phyloP scores from a whole-genome alignment of 352 stramenopile species.

The Globisporangium paroecandrum region DNA sequence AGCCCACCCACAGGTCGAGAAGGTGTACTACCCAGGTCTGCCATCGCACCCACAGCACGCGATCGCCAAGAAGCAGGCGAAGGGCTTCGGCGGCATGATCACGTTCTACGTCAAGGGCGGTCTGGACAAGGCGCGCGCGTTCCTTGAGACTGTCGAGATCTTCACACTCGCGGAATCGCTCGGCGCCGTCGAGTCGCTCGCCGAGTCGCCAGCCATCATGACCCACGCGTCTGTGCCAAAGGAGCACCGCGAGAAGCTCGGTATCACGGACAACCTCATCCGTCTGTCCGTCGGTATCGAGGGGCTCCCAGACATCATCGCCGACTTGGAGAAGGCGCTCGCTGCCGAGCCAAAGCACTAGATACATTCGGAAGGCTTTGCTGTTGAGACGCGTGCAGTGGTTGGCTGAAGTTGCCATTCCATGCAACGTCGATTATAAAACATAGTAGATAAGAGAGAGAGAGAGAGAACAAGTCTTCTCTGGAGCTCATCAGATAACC shows the following conservation, averaged over 20 bases:
- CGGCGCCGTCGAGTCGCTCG: slow-evolving; percentile 90
- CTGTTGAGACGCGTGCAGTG: neutral
- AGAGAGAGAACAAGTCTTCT: neutral
- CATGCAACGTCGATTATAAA: slow-evolving; percentile 4
- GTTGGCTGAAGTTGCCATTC: neutral
- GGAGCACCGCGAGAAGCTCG: slow-evolving; percentile 84
- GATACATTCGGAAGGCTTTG: slow-evolving; percentile 2
- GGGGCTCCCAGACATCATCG: slow-evolving; percentile 89
- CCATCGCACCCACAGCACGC: slow-evolving; percentile 86
- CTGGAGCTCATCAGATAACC: neutral
- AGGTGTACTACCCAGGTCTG: slow-evolving; percentile 92
- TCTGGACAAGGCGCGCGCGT: slow-evolving; percentile 75
- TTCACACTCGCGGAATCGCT: slow-evolving; percentile 95
- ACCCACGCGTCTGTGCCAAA: slow-evolving; percentile 92
- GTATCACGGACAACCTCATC: slow-evolving; percentile 92
- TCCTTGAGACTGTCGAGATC: slow-evolving; percentile 92
- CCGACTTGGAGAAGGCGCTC: slow-evolving; percentile 81
- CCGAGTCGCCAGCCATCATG: slow-evolving; percentile 93
- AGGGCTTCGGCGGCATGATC: slow-evolving; percentile 81
- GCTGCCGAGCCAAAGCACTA: slow-evolving; percentile 44
- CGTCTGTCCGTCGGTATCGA: slow-evolving; percentile 92
- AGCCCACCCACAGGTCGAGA: slow-evolving; percentile 84
- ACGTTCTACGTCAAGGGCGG: slow-evolving; percentile 93
- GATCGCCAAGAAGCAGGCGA: slow-evolving; percentile 79
- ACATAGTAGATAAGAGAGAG: neutral